These are phyloP conservation scores for Brassica incana DNA, from an alignment of 345 rosid species.

Conservation along the genomic window DNA sequence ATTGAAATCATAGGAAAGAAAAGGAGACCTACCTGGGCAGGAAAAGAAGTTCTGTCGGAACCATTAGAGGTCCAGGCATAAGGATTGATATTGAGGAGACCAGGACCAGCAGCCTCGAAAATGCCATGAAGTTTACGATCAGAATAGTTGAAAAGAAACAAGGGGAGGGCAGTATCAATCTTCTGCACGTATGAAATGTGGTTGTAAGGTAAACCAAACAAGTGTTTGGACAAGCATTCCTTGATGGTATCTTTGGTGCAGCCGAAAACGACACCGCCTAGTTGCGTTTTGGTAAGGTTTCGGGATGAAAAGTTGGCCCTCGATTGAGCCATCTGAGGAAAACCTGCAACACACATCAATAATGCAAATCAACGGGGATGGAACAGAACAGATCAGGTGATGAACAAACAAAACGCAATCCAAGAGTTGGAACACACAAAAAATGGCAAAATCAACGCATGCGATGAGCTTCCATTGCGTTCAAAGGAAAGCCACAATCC, in stretches of 20 bases:
- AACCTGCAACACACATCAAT: no score
- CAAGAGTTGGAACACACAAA: no score
- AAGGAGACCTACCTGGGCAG: slow-evolving; percentile 60
- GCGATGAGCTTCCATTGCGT: no score
- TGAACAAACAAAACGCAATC: no score
- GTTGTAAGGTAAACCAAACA: slow-evolving; percentile 36
- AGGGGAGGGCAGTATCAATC: slow-evolving; percentile 60
- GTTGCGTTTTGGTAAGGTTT: slow-evolving; percentile 51
- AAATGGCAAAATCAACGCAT: no score
- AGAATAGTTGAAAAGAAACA: slow-evolving; percentile 82
- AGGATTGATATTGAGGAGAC: slow-evolving; percentile 64
- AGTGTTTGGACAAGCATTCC: slow-evolving; percentile 60
- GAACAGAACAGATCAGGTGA: no score
- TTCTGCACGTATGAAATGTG: slow-evolving; percentile 64
- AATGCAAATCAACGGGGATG: no score
- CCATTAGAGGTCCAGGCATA: slow-evolving; percentile 70
- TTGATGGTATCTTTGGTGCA: slow-evolving; percentile 53
- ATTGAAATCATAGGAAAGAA: background rate
- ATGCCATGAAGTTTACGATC: slow-evolving; percentile 75
- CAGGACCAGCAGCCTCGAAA: slow-evolving; percentile 73
- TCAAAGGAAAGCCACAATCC: no score
- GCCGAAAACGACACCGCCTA: slow-evolving; percentile 77
- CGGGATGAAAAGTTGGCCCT: slow-evolving; percentile 40
- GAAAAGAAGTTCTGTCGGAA: slow-evolving; percentile 54
- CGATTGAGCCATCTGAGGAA: slow-evolving; percentile 44